Base-by-base conservation (phyloP, 1,284 basidiomycete genomes). In the Polyporus tsugae region DNA sequence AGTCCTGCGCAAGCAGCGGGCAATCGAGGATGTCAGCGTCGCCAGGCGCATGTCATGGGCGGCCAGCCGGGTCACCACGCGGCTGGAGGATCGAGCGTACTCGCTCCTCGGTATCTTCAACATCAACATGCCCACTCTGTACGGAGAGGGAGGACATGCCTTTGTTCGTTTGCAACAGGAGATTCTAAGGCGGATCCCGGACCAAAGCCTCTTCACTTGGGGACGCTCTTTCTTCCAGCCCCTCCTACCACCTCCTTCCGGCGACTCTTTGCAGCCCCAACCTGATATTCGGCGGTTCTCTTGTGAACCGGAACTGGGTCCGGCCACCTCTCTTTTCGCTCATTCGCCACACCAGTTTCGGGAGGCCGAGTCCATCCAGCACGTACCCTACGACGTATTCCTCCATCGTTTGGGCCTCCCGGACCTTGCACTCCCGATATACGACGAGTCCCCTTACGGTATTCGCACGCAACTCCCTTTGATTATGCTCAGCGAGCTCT, bases 81-180 rank as follows among this genome's bases (percentile, higher is more conserved):
- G 61, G 17, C 41, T 38, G 11, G 65, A 67, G 41, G 65, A 67
- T 36, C 41, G 33, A 42, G 65, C 65, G 22, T 67, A 67, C 44
- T 62, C 60, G 9, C 53, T 67, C 3, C 39, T 67, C 10, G 65
- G 65, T n/a, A 55, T 63, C 17, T 62, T 67, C 55, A 22, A 42
- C 17, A 59, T 67, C 42, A 42, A 67, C 55, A 63, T 67, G 65
- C 42, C 65, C 3, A 44, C 61, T 1, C n/a, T 67, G 3, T 67
- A 67, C 36, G 61, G 65, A 29, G 65, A 67, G 36, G 65, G 65
- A 15, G 39, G 35, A 0, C 17, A 42, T 4, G 61, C 65, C 0
- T 58, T 58, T 9, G 7, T 33, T 2, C 33, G 55, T 10, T 38
- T 58, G 36, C 55, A 58, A 19, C 17, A 38, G 35, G 55, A 58